Evolutionary conservation across 495 filamentous ascomycete genomes (phyloP), one percentile per base, ranked within the genome.

Genomic region (Trichoderma asperelloides): DNA sequence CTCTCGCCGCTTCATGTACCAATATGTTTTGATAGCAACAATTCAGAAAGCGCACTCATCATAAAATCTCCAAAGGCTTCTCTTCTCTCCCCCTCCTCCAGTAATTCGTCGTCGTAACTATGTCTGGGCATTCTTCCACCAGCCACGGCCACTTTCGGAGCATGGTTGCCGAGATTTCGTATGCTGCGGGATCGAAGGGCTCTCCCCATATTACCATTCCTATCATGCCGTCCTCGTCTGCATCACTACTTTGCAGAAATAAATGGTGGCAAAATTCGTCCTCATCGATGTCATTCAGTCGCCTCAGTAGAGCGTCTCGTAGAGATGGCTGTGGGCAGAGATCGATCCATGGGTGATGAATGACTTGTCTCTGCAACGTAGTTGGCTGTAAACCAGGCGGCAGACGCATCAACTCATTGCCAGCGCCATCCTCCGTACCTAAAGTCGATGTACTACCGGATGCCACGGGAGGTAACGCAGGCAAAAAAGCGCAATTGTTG

Each of bases 181-280:
- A 60, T 18, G 55, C 15, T 13, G 27, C 27, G 25, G 55, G 23
- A 60, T 60, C 55, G 23, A 23, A 60, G 13, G 55, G 11, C 55
- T 60, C 55, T 30, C 55, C 55, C 55, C 55, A 60, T 15, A 60
- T 25, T 13, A 60, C 55, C 55, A 60, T 60, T 18, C 55, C 55
- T 28, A 60, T 60, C 55, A 60, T 60, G 55, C 55, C 55, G 27
- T 60, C 55, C 5, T 60, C 25, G 23, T 60, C 55, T 3, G 27
- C 27, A 23, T 11, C 25, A 25, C 25, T 3, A 9, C 55, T 28
- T 25, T 60, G 55, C 9, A 60, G 55, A 18, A 60, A 60, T 5
- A 60, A 7, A 25, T 60, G 55, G 16, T 60, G 55, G 55, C 55
- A 60, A 30, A 60, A 60, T 21, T 60, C 55, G 16, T 60, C 55